Percentiles rank a stretch among this genome's conserved stretches.
These are phyloP conservation scores for Moelleriella libera DNA, from an alignment of 2,329 filamentous ascomycete species.

Conservation along the genomic window DNA sequence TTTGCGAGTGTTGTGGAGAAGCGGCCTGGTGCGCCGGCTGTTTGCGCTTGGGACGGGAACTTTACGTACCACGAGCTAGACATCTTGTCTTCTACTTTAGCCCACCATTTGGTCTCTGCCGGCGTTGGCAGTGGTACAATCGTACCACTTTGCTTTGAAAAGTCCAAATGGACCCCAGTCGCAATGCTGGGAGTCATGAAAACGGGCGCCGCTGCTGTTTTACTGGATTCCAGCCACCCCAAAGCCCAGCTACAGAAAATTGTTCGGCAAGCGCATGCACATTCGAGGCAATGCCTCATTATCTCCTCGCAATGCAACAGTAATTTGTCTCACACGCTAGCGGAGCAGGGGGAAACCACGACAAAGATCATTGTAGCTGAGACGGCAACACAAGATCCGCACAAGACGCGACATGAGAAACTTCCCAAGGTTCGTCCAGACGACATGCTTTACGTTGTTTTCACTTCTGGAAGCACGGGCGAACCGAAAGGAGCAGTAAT, in stretches of 20 bases:
- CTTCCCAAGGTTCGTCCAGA: slow-evolving; percentile 1
- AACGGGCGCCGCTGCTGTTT: slow-evolving; percentile 10
- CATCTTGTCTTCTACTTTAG: slow-evolving; percentile 4
- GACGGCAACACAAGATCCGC: neutral
- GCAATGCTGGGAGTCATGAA: slow-evolving; percentile 10
- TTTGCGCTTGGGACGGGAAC: slow-evolving; percentile 13
- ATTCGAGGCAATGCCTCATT: neutral
- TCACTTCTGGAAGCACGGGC: slow-evolving; percentile 8
- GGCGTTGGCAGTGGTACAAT: slow-evolving; percentile 13
- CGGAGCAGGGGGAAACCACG: neutral
- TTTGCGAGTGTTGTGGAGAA: slow-evolving; percentile 4
- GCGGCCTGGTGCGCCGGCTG: slow-evolving; percentile 7
- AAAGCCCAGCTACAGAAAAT: neutral
- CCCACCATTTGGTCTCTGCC: slow-evolving; percentile 3
- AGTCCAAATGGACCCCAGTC: slow-evolving; percentile 10
- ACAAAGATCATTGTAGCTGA: neutral
- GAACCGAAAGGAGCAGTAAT: slow-evolving; percentile 11
- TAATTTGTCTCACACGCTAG: neutral
- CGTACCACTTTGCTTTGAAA: slow-evolving; percentile 11
- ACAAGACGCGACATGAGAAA: neutral
- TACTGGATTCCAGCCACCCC: slow-evolving; percentile 9
- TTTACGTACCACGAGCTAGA: slow-evolving; percentile 25
- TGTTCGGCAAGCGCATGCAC: neutral
- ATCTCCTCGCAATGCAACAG: neutral
- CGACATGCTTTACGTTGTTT: slow-evolving; percentile 7